A percentile compares a stretch with the other conserved stretches of the same genome.
phyloP scores from a whole-genome alignment of 352 stramenopile genomes.

The Pythium sp. region DNA sequence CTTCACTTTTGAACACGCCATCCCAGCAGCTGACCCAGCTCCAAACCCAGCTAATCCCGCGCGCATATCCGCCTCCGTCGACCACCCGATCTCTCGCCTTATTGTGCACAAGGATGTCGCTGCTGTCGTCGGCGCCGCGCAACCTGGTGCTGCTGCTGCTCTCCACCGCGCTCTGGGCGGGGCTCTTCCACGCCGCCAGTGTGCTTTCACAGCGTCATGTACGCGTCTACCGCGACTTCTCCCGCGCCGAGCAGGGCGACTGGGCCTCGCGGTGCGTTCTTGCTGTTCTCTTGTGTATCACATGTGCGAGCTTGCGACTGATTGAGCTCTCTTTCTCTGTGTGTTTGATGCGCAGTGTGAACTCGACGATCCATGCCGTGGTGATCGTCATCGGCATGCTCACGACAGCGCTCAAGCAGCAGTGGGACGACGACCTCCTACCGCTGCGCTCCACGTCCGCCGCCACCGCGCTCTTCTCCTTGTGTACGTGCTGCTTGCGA shows the following conservation, averaged over 20 bases:
- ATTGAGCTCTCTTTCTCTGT: slow-evolving; percentile 1
- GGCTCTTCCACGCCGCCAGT: slow-evolving; percentile 49
- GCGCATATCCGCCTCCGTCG: background rate
- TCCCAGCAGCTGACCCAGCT: background rate
- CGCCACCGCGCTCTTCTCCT: slow-evolving; percentile 67
- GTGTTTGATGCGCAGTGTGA: slow-evolving; percentile 41
- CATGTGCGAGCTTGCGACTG: too few species aligned
- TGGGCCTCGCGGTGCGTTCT: slow-evolving; percentile 58
- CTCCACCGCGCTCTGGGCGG: slow-evolving; percentile 56
- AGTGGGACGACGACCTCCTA: slow-evolving; percentile 63
- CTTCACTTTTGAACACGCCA: background rate
- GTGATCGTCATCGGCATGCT: slow-evolving; percentile 63
- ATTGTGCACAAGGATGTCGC: background rate
- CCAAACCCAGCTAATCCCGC: background rate
- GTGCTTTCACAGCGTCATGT: slow-evolving; percentile 54
- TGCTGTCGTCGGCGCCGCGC: slow-evolving; percentile 15
- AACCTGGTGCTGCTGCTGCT: slow-evolving; percentile 46
- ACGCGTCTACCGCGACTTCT: slow-evolving; percentile 70
- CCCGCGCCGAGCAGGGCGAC: slow-evolving; percentile 61
- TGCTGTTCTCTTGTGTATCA: too few species aligned
- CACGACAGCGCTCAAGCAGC: slow-evolving; percentile 55
- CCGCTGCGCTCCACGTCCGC: slow-evolving; percentile 49
- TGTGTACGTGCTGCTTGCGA: slow-evolving; percentile 47
- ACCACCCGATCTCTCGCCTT: background rate
- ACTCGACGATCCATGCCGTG: slow-evolving; percentile 75